A percentile compares a stretch with the other conserved stretches of the same genome.
Evolutionary conservation across 1,284 basidiomycete genomes (phyloP).

Genomic region (Ceratobasidium sp.): DNA sequence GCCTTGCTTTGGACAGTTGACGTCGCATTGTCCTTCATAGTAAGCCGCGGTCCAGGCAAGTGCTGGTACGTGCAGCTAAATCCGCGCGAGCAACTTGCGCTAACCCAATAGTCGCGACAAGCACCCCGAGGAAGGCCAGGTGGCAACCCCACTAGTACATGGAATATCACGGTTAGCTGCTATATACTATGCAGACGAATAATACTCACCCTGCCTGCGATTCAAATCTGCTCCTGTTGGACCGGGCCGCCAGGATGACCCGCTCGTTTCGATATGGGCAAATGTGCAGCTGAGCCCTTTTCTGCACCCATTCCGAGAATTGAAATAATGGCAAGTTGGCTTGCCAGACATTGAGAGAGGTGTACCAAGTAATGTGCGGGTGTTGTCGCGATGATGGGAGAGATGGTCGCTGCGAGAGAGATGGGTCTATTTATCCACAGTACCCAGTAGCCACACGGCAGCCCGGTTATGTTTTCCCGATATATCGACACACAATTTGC

Average conservation of each 20-base stretch:
- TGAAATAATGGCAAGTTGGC: not conserved
- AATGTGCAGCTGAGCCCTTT: not conserved
- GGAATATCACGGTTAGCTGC: not conserved
- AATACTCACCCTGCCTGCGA: not conserved
- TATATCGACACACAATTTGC: too few relatives aligned
- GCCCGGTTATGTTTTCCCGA: too few relatives aligned
- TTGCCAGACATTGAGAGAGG: not conserved
- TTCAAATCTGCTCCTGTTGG: not conserved
- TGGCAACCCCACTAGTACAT: not conserved
- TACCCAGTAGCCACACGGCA: not conserved
- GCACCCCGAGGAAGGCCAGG: not conserved
- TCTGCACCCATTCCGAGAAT: not conserved
- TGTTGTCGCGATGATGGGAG: not conserved
- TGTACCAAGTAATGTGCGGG: not conserved
- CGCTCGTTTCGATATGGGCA: not conserved
- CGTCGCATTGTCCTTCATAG: not conserved
- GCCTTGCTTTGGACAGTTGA: not conserved
- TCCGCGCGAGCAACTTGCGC: conserved; percentile 3
- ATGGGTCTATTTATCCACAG: not conserved
- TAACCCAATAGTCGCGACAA: conserved; percentile 11
- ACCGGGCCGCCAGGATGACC: not conserved
- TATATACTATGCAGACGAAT: not conserved
- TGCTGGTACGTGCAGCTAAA: conserved; percentile 1
- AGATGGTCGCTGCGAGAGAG: not conserved
- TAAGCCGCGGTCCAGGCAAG: not conserved